Percentiles rank a stretch among this genome's conserved stretches.
These are phyloP conservation scores for Lecanicillium sp. DNA, from an alignment of 2,329 filamentous ascomycete genomes.

Conservation along the genomic window DNA sequence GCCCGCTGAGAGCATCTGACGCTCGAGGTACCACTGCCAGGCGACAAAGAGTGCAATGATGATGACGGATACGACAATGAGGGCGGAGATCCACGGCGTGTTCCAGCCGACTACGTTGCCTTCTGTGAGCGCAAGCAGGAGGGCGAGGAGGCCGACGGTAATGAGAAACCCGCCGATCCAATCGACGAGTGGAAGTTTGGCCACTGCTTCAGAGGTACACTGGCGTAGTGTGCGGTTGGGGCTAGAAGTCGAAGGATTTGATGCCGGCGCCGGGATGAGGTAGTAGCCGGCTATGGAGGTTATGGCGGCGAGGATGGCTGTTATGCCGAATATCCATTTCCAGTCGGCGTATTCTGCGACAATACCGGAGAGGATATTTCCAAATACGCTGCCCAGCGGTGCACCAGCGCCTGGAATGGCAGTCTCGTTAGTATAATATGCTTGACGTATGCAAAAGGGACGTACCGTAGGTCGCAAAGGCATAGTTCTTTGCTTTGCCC, in stretches of 20 bases:
- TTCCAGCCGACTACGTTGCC: constrained; percentile 63
- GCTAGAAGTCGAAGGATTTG: too few relatives aligned
- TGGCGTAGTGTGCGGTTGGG: constrained; percentile 28
- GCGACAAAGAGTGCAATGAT: constrained; percentile 48
- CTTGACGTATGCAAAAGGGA: not conserved
- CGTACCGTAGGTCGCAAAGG: constrained; percentile 55
- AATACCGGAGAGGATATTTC: constrained; percentile 57
- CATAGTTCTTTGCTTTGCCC: constrained; percentile 62
- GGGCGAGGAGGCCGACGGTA: constrained; percentile 51
- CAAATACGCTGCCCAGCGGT: constrained; percentile 56
- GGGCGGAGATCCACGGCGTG: constrained; percentile 51
- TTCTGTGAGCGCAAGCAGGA: constrained; percentile 61
- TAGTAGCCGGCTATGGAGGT: constrained; percentile 50
- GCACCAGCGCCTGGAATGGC: constrained; percentile 47
- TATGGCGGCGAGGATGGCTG: constrained; percentile 50
- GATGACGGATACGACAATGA: constrained; percentile 51
- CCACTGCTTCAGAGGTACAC: constrained; percentile 10
- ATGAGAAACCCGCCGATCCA: constrained; percentile 60
- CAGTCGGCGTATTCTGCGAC: constrained; percentile 55
- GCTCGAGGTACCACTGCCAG: constrained; percentile 47
- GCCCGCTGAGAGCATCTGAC: constrained; percentile 3
- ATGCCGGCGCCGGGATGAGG: constrained; percentile 41
- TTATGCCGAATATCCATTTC: constrained; percentile 61
- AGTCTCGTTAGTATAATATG: not conserved
- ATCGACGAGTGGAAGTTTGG: constrained; percentile 45